phyloP scores from a whole-genome alignment of 768 basidiomycete species.

The Thelephora aurantiotincta region DNA sequence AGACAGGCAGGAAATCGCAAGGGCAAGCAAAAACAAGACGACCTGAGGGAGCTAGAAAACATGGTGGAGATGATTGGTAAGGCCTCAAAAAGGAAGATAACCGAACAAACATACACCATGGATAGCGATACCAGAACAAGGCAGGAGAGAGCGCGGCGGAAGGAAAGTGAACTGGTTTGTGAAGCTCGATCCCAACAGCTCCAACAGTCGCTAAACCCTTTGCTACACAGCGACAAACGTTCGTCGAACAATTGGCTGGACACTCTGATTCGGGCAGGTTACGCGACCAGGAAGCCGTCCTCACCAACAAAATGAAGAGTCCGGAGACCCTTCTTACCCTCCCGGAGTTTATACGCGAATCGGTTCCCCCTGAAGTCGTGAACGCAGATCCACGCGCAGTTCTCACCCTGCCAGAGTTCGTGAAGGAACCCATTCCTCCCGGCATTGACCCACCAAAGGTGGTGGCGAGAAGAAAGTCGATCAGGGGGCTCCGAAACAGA shows the following conservation, averaged over 20 bases:
- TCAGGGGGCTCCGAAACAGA: slow-evolving; percentile 16
- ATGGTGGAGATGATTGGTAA: slow-evolving; percentile 59
- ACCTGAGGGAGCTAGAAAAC: slow-evolving; percentile 46
- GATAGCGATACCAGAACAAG: slow-evolving; percentile 43
- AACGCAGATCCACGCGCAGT: slow-evolving; percentile 17
- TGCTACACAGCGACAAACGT: slow-evolving; percentile 43
- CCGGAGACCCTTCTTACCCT: slow-evolving; percentile 29
- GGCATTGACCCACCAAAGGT: slow-evolving; percentile 7
- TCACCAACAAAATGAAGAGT: slow-evolving; percentile 12
- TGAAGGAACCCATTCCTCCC: slow-evolving; percentile 29
- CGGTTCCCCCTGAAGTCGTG: slow-evolving; percentile 12
- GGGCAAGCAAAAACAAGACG: slow-evolving; percentile 33
- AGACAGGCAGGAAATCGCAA: slow-evolving; percentile 27
- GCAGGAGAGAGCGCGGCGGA: slow-evolving; percentile 39
- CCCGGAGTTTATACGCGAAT: slow-evolving; percentile 28
- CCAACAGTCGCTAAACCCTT: background rate
- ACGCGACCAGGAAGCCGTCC: slow-evolving; percentile 63
- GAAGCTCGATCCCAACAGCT: too few species aligned
- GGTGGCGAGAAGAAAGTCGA: slow-evolving; percentile 1
- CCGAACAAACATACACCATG: slow-evolving; percentile 56
- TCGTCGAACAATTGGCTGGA: slow-evolving; percentile 58
- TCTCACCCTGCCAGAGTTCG: slow-evolving; percentile 27
- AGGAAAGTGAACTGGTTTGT: slow-evolving; percentile 51
- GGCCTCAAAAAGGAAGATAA: slow-evolving; percentile 52
- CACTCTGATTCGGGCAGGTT: slow-evolving; percentile 66